Conservation (phyloP, 495 filamentous ascomycete genomes). For the Trichoderma reesei region DNA sequence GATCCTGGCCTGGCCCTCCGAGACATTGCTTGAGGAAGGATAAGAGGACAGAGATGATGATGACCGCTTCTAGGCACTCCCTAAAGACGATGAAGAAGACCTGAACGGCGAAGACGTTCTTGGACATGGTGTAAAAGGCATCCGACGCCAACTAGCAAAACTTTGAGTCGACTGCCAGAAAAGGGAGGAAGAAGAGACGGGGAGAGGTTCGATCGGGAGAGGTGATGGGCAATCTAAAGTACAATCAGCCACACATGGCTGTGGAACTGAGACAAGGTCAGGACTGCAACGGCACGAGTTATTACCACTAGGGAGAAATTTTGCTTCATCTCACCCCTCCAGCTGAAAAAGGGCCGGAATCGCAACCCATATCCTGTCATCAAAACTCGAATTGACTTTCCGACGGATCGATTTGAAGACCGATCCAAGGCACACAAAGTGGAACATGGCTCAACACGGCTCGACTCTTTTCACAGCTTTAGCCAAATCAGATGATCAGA, state of each 20-base stretch:
- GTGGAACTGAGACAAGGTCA: not conserved
- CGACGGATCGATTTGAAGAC: not conserved
- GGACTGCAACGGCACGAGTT: not conserved
- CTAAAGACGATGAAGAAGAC: conserved; percentile 68
- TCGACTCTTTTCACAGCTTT: not conserved
- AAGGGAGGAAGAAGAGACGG: not conserved
- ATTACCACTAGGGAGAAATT: not conserved
- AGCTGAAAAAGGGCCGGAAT: not conserved
- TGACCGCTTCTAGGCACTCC: conserved; percentile 57
- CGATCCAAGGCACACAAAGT: not conserved
- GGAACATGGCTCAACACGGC: not conserved
- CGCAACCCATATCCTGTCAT: not conserved
- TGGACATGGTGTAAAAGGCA: conserved; percentile 7
- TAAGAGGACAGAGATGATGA: conserved; percentile 63
- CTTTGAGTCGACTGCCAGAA: conserved; percentile 9
- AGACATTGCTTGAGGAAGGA: conserved; percentile 40
- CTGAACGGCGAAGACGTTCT: conserved; percentile 13
- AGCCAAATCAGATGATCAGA: conserved; percentile 8
- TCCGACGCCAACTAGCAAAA: not conserved
- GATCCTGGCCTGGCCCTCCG: conserved; percentile 21
- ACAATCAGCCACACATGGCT: not conserved
- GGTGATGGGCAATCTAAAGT: not conserved
- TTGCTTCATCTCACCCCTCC: not conserved
- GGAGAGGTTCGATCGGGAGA: not conserved
- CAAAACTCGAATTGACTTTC: not conserved